Conservation (phyloP, 2,329 filamentous ascomycete genomes). For the Epichloe coenophiala region DNA sequence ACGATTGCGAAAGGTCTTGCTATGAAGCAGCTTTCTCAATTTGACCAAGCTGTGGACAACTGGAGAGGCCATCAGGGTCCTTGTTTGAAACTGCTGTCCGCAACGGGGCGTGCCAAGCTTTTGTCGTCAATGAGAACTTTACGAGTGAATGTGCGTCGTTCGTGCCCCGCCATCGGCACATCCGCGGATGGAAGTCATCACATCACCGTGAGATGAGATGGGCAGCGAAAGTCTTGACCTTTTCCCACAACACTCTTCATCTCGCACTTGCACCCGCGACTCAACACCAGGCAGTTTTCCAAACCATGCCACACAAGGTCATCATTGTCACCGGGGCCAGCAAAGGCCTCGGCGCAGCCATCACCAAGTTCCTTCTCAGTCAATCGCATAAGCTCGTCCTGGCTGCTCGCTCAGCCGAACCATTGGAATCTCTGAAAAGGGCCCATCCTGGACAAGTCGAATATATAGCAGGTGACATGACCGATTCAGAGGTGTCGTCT, state of each 20-base stretch:
- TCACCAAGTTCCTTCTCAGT: slow-evolving; percentile 36
- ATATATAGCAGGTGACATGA: slow-evolving; percentile 41
- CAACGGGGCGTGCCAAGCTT: no score
- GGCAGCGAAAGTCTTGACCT: not conserved
- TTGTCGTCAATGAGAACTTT: no score
- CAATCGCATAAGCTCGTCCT: slow-evolving; percentile 45
- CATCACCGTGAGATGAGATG: no score
- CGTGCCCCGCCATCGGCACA: no score
- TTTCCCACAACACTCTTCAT: not conserved
- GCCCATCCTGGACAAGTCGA: slow-evolving; percentile 39
- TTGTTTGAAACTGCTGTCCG: no score
- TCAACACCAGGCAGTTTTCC: not conserved
- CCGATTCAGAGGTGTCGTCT: slow-evolving; percentile 31
- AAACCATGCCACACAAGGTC: slow-evolving; percentile 36
- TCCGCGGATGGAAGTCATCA: no score
- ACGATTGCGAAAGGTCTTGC: slow-evolving; percentile 13
- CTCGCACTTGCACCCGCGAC: not conserved
- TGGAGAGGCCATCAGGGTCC: slow-evolving; percentile 33
- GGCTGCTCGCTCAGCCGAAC: slow-evolving; percentile 38
- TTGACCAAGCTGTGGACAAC: no score
- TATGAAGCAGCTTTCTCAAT: not conserved
- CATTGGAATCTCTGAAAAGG: slow-evolving; percentile 36
- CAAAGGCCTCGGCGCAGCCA: slow-evolving; percentile 46
- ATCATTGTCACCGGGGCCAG: slow-evolving; percentile 58
- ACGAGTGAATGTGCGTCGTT: no score